Base-by-base conservation (phyloP, 768 basidiomycete species). In the Termitomyces sp. region DNA sequence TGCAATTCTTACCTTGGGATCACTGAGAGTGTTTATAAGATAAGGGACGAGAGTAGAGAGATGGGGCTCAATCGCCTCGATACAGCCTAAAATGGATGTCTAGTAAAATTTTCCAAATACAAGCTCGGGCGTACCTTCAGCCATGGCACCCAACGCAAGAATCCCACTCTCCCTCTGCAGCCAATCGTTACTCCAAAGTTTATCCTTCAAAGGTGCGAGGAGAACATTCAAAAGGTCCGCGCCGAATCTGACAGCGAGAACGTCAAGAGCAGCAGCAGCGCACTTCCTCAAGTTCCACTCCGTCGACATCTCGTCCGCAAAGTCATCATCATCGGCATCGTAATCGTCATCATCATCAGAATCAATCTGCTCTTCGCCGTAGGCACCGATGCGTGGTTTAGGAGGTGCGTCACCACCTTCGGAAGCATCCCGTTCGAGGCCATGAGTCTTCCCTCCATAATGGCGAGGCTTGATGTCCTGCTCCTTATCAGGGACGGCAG, bases 281-380 rank as follows among this genome's bases (percentile, higher is more conserved):
- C 97, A 99, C 75, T 99, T 99, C 60, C 97, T 82, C 59, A 98
- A 77, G 73, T 98, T 99, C 97, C 97, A 99, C 69, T 98, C 95
- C 1, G 96, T 96, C 10, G 91, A 89, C 80, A 92, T 90, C 67
- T 98, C 97, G 57, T 98, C 97, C 14, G 94, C 94, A 63, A 96
- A 95, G 57, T 95, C 93, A 45, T 92, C 88, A 57, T 93, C 89
- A 61, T 94, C 88, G 61, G 87, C 77, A 63, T 95, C 86, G 59
- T 91, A 85, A 57, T 94, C 89, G 3, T 95, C 92, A 2, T 95
- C 91, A 0, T 93, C 91, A 52, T 95, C 93, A 0, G 86, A 86
- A 61, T 93, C 89, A 50, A 85, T 74, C 14, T 86, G 85, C 67
- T 93, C 93, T 63, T 91, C 86, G 21, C 88, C 91, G 56, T 89